Base-by-base conservation (phyloP, 2,329 filamentous ascomycete species). In the Fusarium sambucinum region DNA sequence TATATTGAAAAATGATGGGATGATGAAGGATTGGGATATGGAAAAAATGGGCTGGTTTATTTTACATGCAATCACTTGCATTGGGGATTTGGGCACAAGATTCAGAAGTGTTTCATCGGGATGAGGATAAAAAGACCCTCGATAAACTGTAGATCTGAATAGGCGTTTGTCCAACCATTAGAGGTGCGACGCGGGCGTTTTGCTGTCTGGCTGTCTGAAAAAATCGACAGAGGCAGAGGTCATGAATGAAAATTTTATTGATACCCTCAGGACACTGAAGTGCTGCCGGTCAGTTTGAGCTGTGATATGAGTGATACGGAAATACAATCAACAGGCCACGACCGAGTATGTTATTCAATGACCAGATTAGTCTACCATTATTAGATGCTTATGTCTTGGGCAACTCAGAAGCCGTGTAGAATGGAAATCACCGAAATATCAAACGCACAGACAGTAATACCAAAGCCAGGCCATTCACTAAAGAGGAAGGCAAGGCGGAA, bases 131-230 rank as follows among this genome's bases (percentile, higher is more conserved):
- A 66, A 64, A 58, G 60, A 60, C 58, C 65, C 66, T 74, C 62
- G 30, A 69, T 58, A 63, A 40, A 57, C 61, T 53, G 60, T 74
- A 74, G 71, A 71, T 71, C 58, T 74, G 63, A 72, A 74, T 65
- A 71, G 72, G 72, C 73, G 72, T 74, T 74, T 73, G 58, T 71
- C 68, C 59, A 72, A 73, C 55, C 65, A 72, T 45, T 72, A 70
- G 69, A 74, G 68, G 68, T 74, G 71, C 66, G 72, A 69, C 66
- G 66, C 54, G 66, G 68, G 72, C 70, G 72, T 72, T 73, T 66
- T 59, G 59, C 63, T 70, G 67, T 70, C 67, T 47, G 45, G 57
- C 53, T 55, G 48, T 52, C 53, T 50, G 30, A 64, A 51, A 21
- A 40, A 51, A 51, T 40, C 47, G 41, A 55, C 67, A 59, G 58